These are phyloP conservation scores for Verticillium alfalfae DNA, from an alignment of 2,329 filamentous ascomycete species.

Conservation along the genomic window DNA sequence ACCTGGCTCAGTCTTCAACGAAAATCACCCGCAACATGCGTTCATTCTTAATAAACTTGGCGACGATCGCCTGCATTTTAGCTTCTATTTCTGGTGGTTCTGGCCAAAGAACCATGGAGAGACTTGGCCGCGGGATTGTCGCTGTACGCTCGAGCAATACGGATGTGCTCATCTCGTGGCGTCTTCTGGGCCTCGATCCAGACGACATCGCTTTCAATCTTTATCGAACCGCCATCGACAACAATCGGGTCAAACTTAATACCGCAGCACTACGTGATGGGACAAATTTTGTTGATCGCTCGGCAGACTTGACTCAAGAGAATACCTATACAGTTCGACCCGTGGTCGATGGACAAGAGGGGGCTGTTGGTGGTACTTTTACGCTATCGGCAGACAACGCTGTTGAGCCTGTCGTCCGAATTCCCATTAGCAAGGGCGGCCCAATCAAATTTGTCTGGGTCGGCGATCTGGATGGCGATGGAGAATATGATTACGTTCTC, in stretches of 20 bases:
- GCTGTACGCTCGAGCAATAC: slow-evolving; percentile 13
- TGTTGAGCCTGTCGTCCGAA: slow-evolving; percentile 9
- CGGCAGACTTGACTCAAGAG: slow-evolving; percentile 3
- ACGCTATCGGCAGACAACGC: slow-evolving; percentile 8
- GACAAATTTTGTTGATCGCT: slow-evolving; percentile 14
- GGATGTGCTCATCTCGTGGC: slow-evolving; percentile 12
- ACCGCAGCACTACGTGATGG: slow-evolving; percentile 8
- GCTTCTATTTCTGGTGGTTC: too few relatives aligned
- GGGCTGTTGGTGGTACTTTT: slow-evolving; percentile 8
- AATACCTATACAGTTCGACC: slow-evolving; percentile 14
- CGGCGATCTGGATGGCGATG: slow-evolving; percentile 15
- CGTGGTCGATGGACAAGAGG: slow-evolving; percentile 11
- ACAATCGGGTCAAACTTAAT: slow-evolving; percentile 8
- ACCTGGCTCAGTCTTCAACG: too few relatives aligned
- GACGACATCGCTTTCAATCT: slow-evolving; percentile 14
- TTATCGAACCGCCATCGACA: slow-evolving; percentile 7
- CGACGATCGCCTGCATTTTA: too few relatives aligned
- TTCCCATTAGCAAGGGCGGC: slow-evolving; percentile 11
- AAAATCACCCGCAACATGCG: too few relatives aligned
- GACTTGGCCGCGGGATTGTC: slow-evolving; percentile 13
- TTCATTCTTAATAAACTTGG: too few relatives aligned
- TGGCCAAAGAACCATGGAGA: slow-evolving; percentile 8
- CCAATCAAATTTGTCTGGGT: slow-evolving; percentile 17
- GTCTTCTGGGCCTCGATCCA: slow-evolving; percentile 15
- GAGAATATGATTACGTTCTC: slow-evolving; percentile 15